Conservation (phyloP, 2,329 filamentous ascomycete species). For the Colletotrichum musae region DNA sequence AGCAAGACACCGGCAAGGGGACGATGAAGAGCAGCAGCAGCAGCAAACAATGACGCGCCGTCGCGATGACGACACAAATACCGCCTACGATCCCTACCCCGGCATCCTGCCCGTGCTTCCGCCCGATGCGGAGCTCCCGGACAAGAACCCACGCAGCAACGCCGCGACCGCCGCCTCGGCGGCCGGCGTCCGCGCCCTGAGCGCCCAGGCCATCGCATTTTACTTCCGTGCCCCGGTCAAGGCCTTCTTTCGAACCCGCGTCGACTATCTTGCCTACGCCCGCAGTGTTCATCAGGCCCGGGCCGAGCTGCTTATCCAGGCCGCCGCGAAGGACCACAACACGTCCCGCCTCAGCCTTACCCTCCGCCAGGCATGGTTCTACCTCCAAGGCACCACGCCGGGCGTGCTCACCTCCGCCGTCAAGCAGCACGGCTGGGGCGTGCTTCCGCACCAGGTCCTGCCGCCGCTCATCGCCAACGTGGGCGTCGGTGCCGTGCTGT, state of each 20-base stretch:
- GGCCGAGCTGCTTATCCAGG: slow-evolving; percentile 53
- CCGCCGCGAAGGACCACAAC: slow-evolving; percentile 52
- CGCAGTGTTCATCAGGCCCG: slow-evolving; percentile 66
- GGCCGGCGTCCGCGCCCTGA: slow-evolving; percentile 86
- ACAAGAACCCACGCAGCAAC: slow-evolving; percentile 66
- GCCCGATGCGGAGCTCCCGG: slow-evolving; percentile 55
- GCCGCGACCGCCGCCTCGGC: slow-evolving; percentile 83
- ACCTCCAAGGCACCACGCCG: slow-evolving; percentile 76
- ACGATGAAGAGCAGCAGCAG: slow-evolving; percentile 32
- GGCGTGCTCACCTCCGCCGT: slow-evolving; percentile 79
- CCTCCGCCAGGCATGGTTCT: slow-evolving; percentile 60
- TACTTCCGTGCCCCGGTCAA: slow-evolving; percentile 94
- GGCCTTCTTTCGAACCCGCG: slow-evolving; percentile 90
- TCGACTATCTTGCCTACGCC: slow-evolving; percentile 82
- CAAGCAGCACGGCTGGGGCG: slow-evolving; percentile 78
- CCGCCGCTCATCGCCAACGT: slow-evolving; percentile 83
- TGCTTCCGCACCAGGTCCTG: slow-evolving; percentile 83
- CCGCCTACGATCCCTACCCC: slow-evolving; percentile 39
- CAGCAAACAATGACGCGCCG: slow-evolving; percentile 39
- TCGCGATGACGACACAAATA: slow-evolving; percentile 39
- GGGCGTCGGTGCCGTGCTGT: slow-evolving; percentile 80
- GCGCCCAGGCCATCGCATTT: slow-evolving; percentile 87
- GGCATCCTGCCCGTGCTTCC: slow-evolving; percentile 64
- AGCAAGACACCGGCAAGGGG: slow-evolving; percentile 5
- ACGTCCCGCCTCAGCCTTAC: slow-evolving; percentile 49